These are phyloP conservation scores for Hypsizygus marmoreus DNA, from an alignment of 768 basidiomycete genomes.

Conservation along the genomic window DNA sequence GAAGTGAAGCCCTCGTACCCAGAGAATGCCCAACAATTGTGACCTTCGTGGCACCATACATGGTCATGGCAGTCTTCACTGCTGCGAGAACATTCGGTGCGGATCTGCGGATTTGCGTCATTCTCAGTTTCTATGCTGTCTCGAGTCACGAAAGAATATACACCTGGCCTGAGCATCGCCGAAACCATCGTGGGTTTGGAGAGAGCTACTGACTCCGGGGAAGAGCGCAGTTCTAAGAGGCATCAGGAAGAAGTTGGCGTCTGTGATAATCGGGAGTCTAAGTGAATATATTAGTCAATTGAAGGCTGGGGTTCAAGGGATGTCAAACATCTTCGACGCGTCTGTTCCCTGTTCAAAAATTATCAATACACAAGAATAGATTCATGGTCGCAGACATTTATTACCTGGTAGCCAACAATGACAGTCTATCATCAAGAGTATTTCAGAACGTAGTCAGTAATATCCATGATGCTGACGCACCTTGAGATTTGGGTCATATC, in stretches of 20 bases:
- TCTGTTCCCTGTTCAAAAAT: constrained; percentile 21
- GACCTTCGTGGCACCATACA: constrained; percentile 22
- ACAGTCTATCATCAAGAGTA: constrained; percentile 2
- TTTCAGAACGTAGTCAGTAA: neutral
- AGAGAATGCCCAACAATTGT: constrained; percentile 41
- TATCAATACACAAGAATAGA: neutral
- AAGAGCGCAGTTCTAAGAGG: constrained; percentile 22
- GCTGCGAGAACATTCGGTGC: constrained; percentile 28
- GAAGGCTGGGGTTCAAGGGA: neutral
- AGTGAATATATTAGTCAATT: neutral
- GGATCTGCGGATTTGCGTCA: constrained; percentile 18
- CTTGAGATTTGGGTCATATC: constrained; percentile 36
- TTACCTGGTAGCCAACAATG: constrained; percentile 19
- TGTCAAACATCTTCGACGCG: constrained; percentile 21
- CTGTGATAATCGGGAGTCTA: constrained; percentile 21
- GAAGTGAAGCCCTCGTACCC: constrained; percentile 14
- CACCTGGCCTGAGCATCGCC: constrained; percentile 16
- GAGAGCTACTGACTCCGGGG: constrained; percentile 23
- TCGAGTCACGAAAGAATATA: neutral
- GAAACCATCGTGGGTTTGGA: constrained; percentile 28
- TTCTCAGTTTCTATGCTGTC: neutral
- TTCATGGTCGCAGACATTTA: neutral
- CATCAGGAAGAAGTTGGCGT: constrained; percentile 18
- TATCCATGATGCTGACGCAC: neutral
- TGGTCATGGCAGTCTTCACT: constrained; percentile 24